Base-by-base conservation (phyloP, 2,329 filamentous ascomycete species). In the Calonectria crousiana region DNA sequence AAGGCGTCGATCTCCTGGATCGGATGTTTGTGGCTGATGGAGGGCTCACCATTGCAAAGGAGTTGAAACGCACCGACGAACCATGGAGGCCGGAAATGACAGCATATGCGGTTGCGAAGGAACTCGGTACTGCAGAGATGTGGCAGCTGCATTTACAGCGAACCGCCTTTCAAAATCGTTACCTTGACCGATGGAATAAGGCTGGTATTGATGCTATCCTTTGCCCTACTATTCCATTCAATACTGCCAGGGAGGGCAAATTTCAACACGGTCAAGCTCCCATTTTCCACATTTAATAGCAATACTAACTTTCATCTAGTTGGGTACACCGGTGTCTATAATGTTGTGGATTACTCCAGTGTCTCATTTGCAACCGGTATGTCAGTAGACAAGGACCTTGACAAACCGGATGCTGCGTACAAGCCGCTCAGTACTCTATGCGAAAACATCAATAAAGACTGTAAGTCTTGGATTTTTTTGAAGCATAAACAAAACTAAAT, bases 151-250 rank as follows among this genome's bases (percentile, higher is more conserved):
- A 89, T 30, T 64, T 84, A 1, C 86, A 89, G 72, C 83, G 88
- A 10, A 83, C 84, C 0, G 85, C 81, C 0, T 89, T 84, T 75
- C 87, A 89, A 81, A 87, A 87, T 75, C 80, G 81, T 13, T 88
- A 89, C 66, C 81, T 89, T 0, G 86, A 88, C 51, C 83, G 86
- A 3, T 89, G 88, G 88, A 84, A 84, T 41, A 81, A 79, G 60
- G 85, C 85, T 0, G 86, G 85, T 1, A 88, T 93, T 10, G 93
- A 94, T 79, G 91, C 91, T 1, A 87, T 94, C 11, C 81, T 94
- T 1, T 91, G 90, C 66, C 92, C 93, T 0, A 88, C 87, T 0
- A 87, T 86, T 38, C 86, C 88, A 0, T 89, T 86, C 65, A 84
- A 84, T 51, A 84, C 83, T 0, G 84, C 85, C 36, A 85, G 87